A percentile compares a stretch with the other conserved stretches of the same genome.
Evolutionary conservation across 306 rosid species (phyloP).

Genomic region (Luffa acutangula): DNA sequence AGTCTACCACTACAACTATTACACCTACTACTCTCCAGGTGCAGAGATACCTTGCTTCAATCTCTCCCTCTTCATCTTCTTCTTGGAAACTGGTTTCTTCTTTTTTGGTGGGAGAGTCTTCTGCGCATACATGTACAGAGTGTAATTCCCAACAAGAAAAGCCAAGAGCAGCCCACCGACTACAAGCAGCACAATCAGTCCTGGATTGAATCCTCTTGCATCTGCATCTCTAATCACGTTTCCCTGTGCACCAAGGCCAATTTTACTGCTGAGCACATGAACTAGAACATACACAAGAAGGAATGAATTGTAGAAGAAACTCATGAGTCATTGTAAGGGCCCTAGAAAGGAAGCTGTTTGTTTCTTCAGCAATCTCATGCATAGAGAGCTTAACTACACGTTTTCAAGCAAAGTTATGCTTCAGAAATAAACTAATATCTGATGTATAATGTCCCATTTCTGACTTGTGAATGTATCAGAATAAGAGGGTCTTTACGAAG

Average conservation of each 20-base stretch:
- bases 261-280: not conserved
- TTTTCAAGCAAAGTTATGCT: not conserved
- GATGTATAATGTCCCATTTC: not conserved
- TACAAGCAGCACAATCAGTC: slow-evolving; percentile 64
- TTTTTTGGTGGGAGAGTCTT: slow-evolving; percentile 67
- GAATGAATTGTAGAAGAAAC: not conserved
- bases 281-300: not conserved
- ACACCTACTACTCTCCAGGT: slow-evolving; percentile 63
- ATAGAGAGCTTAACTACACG: no score
- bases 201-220: slow-evolving; percentile 72
- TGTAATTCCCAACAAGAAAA: slow-evolving; percentile 63
- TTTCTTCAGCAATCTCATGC: not conserved
- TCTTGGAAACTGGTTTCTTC: slow-evolving; percentile 91
- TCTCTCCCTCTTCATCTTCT: slow-evolving; percentile 89
- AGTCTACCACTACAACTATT: not conserved
- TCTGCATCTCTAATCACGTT: slow-evolving; percentile 39
- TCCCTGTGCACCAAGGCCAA: slow-evolving; percentile 13
- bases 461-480: not conserved
- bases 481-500: not conserved
- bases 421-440: not conserved
- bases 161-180: slow-evolving; percentile 52
- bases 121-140: slow-evolving; percentile 69
- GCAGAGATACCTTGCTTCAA: slow-evolving; percentile 96
- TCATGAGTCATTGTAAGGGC: not conserved
- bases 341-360: not conserved